Evolutionary conservation across 129 eudicot genomes (phyloP).

Genomic region (Apium graveolens): DNA sequence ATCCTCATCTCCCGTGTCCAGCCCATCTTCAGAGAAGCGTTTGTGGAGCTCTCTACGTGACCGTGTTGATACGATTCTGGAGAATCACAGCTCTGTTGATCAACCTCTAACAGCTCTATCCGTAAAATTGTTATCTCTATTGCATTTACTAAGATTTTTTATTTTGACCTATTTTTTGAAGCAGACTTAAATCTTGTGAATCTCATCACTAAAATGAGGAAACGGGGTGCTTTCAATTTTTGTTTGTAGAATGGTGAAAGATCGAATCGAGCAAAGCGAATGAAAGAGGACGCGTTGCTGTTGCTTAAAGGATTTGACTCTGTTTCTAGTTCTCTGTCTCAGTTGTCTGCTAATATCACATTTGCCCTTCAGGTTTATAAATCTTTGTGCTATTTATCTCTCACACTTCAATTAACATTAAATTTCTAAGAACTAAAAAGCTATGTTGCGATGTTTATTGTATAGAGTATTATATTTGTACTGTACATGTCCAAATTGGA

Average conservation of each 20-base stretch:
- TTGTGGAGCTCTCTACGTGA: constrained; percentile 68
- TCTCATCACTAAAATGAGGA: not conserved
- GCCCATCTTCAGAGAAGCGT: constrained; percentile 68
- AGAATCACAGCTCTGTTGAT: constrained; percentile 38
- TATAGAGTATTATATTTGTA: not conserved
- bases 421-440: not conserved
- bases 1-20: constrained; percentile 26
- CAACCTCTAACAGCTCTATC: constrained; percentile 13
- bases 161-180: not conserved
- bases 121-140: constrained; percentile 8
- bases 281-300: constrained; percentile 84
- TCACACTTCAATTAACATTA: not conserved
- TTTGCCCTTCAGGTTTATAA: constrained; percentile 71
- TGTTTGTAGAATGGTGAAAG: constrained; percentile 39
- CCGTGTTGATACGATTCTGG: constrained; percentile 61
- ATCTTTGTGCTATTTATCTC: not conserved
- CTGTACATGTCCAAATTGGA: not conserved
- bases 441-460: not conserved
- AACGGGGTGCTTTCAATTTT: not conserved
- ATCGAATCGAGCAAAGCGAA: constrained; percentile 28
- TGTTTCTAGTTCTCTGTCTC: constrained; percentile 61
- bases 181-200: not conserved
- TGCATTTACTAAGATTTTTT: not conserved
- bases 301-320: constrained; percentile 85
- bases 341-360: constrained; percentile 57